phyloP scores from a whole-genome alignment of 331 rosid species.

The Acacia pycnantha region DNA sequence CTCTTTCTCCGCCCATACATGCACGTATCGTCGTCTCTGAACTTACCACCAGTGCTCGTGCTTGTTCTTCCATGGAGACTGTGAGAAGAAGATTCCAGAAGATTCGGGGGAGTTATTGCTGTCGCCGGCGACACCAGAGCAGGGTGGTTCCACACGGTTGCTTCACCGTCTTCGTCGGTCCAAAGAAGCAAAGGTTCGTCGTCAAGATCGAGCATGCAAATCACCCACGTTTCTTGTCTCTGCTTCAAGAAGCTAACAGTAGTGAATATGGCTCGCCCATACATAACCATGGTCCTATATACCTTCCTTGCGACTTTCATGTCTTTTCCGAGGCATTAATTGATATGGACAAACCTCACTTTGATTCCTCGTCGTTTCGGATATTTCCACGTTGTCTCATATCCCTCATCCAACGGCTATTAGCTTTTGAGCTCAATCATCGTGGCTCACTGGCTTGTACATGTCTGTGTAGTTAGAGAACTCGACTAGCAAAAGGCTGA shows the following conservation, averaged over 20 bases:
- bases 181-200: constrained; percentile 45
- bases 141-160: constrained; percentile 51
- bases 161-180: constrained; percentile 62
- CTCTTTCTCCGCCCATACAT: background rate
- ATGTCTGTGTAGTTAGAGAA: background rate
- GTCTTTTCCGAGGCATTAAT: constrained; percentile 44
- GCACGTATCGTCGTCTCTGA: background rate
- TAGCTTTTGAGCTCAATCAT: background rate
- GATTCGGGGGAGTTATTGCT: background rate
- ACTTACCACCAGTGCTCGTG: background rate
- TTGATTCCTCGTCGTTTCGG: background rate
- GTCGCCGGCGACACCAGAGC: background rate
- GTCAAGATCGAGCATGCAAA: constrained; percentile 52
- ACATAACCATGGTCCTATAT: constrained; percentile 57
- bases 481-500: background rate
- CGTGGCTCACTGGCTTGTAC: too few relatives aligned
- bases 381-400: background rate
- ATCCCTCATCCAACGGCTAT: background rate
- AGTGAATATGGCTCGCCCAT: constrained; percentile 48
- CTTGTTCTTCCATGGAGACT: background rate
- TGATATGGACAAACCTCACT: background rate
- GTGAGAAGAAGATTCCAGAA: background rate
- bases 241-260: constrained; percentile 61
- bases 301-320: constrained; percentile 64
- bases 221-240: constrained; percentile 57